Evolutionary conservation across 768 basidiomycete genomes (phyloP).

Genomic region (Naganishia randhawae): DNA sequence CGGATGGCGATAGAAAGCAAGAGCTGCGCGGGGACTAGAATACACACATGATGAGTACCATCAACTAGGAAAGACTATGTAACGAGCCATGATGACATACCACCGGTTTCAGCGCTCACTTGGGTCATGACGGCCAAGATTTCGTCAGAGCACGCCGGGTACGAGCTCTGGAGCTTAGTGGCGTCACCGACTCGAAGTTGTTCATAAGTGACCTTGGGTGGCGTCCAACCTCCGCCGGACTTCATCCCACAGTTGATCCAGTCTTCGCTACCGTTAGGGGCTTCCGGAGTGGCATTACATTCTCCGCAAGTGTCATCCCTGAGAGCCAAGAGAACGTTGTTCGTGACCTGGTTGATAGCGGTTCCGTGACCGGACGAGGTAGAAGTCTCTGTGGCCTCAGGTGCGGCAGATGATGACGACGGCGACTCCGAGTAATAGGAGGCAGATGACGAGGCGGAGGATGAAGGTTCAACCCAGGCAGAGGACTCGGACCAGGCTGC

Average conservation of each 20-base stretch:
- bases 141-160: slow-evolving; percentile 41
- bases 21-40: slow-evolving; percentile 66
- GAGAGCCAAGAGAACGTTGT: slow-evolving; percentile 8
- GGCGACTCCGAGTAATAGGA: slow-evolving; percentile 1
- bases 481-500: neutral
- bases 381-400: neutral
- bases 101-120: slow-evolving; percentile 37
- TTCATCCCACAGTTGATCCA: slow-evolving; percentile 74
- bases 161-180: slow-evolving; percentile 35
- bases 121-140: slow-evolving; percentile 43
- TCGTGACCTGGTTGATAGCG: slow-evolving; percentile 12
- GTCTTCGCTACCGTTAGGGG: slow-evolving; percentile 54
- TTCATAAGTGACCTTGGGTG: slow-evolving; percentile 60
- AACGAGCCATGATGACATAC: slow-evolving; percentile 30
- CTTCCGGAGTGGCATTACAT: slow-evolving; percentile 32
- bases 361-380: slow-evolving; percentile 4
- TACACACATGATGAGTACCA: neutral
- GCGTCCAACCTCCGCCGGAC: slow-evolving; percentile 62
- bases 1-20: slow-evolving; percentile 85
- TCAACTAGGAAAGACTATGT: neutral
- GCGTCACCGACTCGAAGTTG: slow-evolving; percentile 50
- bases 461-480: neutral
- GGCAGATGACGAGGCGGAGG: neutral
- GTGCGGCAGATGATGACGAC: slow-evolving; percentile 2
- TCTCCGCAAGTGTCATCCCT: slow-evolving; percentile 35